Evolutionary conservation across 2,329 filamentous ascomycete species (phyloP), one percentile per base, ranked within the genome.

Genomic region (Ophiostoma sp.): DNA sequence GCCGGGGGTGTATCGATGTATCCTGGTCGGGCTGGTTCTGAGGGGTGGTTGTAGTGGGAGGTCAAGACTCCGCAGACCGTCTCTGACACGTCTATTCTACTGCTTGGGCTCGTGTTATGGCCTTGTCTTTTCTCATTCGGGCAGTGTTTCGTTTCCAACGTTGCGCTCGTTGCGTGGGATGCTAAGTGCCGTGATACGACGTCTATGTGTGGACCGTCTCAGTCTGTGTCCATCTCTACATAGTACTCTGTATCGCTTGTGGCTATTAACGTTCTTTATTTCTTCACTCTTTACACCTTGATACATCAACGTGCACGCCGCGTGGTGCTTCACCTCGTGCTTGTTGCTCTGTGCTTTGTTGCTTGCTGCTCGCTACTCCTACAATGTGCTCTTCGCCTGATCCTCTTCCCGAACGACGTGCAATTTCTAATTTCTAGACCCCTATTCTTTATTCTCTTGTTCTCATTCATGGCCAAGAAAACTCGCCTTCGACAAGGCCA

Each of bases 131-230:
- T 64, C 31, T 64, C 36, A 64, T 64, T 36, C 13, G 60, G 60
- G 60, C 60, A 33, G 60, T 65, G 62, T 65, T 65, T 65, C 62
- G 62, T 36, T 65, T 65, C 62, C 20, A 65, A 65, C 62, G 62
- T 65, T 65, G 62, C 62, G 62, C 35, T 17, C 44, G 60, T 64
- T 64, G 62, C 62, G 62, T 39, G 33, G 62, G 62, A 65, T 65
- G 62, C 23, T 13, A 65, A 65, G n/a, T 65, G 62, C 62, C 62
- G 62, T 65, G 62, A 65, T 39, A 65, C 62, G 33, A 65, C 62
- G 33, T 65, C n/a, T 65, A 36, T 39, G 62, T 65, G 17, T 64
- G 27, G 11, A 31, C 15, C 39, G 7, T 33, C 1, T 23, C 8
- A 15, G 35, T 65, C 4, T 23, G n/a, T 65, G 3, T 62, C 17